Evolutionary conservation across 352 stramenopile species (phyloP).

Genomic region (Pythium guiyangense): DNA sequence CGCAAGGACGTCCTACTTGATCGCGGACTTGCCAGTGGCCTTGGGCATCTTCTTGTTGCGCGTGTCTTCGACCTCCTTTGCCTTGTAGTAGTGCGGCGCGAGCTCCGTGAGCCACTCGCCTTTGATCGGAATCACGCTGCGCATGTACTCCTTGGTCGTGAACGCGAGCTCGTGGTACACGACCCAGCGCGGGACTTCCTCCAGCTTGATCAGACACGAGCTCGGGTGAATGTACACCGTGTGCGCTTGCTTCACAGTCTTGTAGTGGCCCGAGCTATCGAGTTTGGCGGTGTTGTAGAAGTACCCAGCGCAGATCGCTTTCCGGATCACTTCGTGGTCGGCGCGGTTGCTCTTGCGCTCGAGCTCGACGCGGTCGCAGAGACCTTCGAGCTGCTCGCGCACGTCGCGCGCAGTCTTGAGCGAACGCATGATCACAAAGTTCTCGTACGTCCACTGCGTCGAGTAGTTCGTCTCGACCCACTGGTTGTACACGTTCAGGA

Average conservation of each 20-base stretch:
- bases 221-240: conserved; percentile 98
- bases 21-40: conserved; percentile 39
- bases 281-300: conserved; percentile 99
- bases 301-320: conserved; percentile 98
- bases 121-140: conserved; percentile 95
- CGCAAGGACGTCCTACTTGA: too few species aligned
- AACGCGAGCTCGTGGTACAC: conserved; percentile 99
- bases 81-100: conserved; percentile 99
- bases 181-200: conserved; percentile 92
- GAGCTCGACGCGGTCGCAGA: conserved; percentile 99
- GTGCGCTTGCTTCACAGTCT: conserved; percentile 98
- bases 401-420: conserved; percentile 98
- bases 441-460: conserved; percentile 95
- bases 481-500: conserved; percentile 97
- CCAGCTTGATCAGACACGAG: conserved; percentile 92
- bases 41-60: conserved; percentile 98
- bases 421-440: conserved; percentile 96
- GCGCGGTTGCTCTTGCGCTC: conserved; percentile 79
- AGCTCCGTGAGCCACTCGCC: conserved; percentile 98
- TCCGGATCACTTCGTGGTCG: conserved; percentile 94
- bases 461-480: conserved; percentile 98
- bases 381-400: conserved; percentile 96
- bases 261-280: conserved; percentile 95
- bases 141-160: conserved; percentile 99
- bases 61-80: conserved; percentile 94